Conservation (phyloP, 495 filamentous ascomycete genomes). For the Daldinia concentrica region DNA sequence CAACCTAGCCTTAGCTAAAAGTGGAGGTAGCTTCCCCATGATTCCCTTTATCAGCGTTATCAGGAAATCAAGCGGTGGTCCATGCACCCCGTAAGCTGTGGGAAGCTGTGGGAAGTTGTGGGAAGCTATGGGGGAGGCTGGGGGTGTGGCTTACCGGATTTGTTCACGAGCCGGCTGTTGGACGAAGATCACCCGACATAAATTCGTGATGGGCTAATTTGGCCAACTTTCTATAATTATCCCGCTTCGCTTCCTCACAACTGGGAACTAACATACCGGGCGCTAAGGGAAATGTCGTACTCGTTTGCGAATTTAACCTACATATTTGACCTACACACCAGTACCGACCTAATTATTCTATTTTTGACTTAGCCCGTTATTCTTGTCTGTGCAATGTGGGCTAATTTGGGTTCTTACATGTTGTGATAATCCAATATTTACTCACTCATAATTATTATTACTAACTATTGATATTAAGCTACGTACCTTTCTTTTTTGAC, state of each 20-base stretch:
- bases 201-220: slow-evolving; percentile 44
- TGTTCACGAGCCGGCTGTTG: slow-evolving; percentile 30
- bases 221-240: slow-evolving; percentile 44
- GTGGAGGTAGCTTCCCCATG: slow-evolving; percentile 31
- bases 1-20: slow-evolving; percentile 18
- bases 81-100: slow-evolving; percentile 29
- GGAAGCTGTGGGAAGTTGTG: background rate
- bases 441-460: background rate
- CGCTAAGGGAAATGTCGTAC: slow-evolving; percentile 38
- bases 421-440: background rate
- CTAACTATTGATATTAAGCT: background rate
- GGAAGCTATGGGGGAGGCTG: slow-evolving; percentile 7
- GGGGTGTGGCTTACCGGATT: slow-evolving; percentile 36
- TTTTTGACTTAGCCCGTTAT: slow-evolving; percentile 49
- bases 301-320: slow-evolving; percentile 29
- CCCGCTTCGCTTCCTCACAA: slow-evolving; percentile 24
- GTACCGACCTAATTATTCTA: slow-evolving; percentile 35
- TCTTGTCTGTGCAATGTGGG: slow-evolving; percentile 18
- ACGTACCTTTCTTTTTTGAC: background rate
- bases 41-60: slow-evolving; percentile 30
- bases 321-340: background rate
- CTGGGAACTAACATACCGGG: slow-evolving; percentile 33
- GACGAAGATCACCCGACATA: slow-evolving; percentile 32
- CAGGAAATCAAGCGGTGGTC: slow-evolving; percentile 37
- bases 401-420: slow-evolving; percentile 27